Evolutionary conservation across 148 eudicot genomes (phyloP), one percentile per base, ranked within the genome.

Genomic region (Vaccinium vitisidaea): DNA sequence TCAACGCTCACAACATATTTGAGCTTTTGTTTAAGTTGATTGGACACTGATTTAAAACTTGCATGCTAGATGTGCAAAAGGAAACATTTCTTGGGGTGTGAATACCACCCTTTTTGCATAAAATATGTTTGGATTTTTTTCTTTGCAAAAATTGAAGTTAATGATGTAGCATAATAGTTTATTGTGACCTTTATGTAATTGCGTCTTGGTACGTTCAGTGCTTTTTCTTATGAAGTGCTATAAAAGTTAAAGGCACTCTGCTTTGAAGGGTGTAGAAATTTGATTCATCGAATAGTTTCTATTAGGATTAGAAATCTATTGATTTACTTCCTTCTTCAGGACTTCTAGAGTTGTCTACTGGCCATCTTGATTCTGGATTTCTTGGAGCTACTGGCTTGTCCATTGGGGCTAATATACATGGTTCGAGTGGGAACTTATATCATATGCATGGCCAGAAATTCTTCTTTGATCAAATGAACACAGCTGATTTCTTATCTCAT

Each of bases 401-500:
- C 53, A 46, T 15, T 4, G 70, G 77, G 76, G 43, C 75, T 81
- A 74, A 65, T 65, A 48, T 43, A n/a, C 16, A 6, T 49, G 75
- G 83, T 39, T 56, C 75, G 1, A 59, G 83, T 13, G 52, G 32
- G 70, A 59, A 80, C 39, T 61, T 61, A 80, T 10, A 43, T 80
- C 59, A 43, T 56, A 81, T 8, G n/a, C 13, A 9, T 50, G 74
- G 61, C 11, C 74, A 81, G 56, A 81, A 43, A 81, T 46, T 61
- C 21, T 11, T 21, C 83, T 39, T 63, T 14, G 73, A 81, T 43
- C 74, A 61, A 63, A 71, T 21, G 27, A 39, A 63, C 21, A 14
- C 74, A 23, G 75, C 80, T 43, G 87, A 81, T 80, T 61, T 46
- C 59, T 74, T 71, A 49, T 36, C 87, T 46, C 79, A 58, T 58